phyloP scores from a whole-genome alignment of 805 yeast genomes.

The Ogataea nitratoaversa region DNA sequence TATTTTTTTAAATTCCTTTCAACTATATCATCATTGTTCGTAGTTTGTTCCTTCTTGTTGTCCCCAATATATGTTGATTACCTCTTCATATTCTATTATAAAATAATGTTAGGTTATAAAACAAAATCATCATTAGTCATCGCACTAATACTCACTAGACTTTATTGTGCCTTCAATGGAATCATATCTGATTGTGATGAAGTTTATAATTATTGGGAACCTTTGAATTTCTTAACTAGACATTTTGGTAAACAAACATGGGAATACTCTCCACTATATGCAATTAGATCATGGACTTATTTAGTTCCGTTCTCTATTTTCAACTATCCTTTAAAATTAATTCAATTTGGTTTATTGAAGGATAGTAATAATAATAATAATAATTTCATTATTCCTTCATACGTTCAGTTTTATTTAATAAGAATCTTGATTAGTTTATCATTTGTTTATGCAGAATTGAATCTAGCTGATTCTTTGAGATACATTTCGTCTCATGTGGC shows the following conservation, averaged over 20 bases:
- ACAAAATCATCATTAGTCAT: constrained; percentile 13
- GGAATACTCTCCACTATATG: constrained; percentile 91
- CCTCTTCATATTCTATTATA: no score
- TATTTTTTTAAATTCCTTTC: no score
- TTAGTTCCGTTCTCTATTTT: constrained; percentile 43
- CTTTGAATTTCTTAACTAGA: constrained; percentile 70
- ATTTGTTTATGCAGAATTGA: constrained; percentile 49
- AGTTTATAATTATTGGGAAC: constrained; percentile 91
- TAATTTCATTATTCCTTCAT: constrained; percentile 14
- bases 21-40: no score
- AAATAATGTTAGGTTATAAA: constrained; percentile 7
- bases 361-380: no score
- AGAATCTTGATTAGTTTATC: constrained; percentile 40
- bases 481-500: constrained; percentile 39
- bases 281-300: constrained; percentile 84
- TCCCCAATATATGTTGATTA: no score
- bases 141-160: constrained; percentile 24
- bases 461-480: constrained; percentile 40
- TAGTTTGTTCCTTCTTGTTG: no score
- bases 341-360: not conserved
- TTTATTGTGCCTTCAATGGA: constrained; percentile 47
- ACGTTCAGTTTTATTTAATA: constrained; percentile 47
- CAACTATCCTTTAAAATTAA: constrained; percentile 19
- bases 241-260: constrained; percentile 92
- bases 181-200: constrained; percentile 92